phyloP scores from a whole-genome alignment of 768 basidiomycete species.

The Boletus eberwhitei region DNA sequence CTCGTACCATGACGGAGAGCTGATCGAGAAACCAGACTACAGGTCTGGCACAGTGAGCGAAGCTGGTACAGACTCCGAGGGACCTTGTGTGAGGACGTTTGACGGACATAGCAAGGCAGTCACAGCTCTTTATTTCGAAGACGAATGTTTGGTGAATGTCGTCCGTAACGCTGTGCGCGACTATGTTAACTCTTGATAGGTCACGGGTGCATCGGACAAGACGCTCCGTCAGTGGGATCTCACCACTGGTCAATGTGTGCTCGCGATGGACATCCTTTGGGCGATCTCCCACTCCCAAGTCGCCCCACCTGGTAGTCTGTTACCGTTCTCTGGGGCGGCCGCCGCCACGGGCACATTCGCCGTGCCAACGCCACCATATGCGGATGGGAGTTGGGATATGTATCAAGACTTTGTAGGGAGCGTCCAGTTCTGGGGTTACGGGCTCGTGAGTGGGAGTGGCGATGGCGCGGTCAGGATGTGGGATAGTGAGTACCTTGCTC shows the following conservation, averaged over 20 bases:
- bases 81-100: constrained; percentile 62
- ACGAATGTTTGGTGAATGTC: constrained; percentile 76
- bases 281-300: constrained; percentile 88
- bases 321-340: constrained; percentile 50
- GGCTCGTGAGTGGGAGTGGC: constrained; percentile 93
- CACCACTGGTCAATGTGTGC: constrained; percentile 93
- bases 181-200: constrained; percentile 46
- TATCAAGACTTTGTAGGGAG: constrained; percentile 97
- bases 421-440: constrained; percentile 98
- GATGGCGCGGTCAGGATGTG: constrained; percentile 99
- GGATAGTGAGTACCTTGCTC: constrained; percentile 72
- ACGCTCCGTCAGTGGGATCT: constrained; percentile 99
- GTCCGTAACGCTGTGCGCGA: not conserved
- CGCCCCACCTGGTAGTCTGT: constrained; percentile 36
- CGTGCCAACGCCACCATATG: constrained; percentile 81
- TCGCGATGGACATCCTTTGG: constrained; percentile 99
- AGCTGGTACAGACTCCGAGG: constrained; percentile 43
- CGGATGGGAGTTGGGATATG: constrained; percentile 91
- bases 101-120: constrained; percentile 94
- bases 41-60: constrained; percentile 38
- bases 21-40: constrained; percentile 37
- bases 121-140: constrained; percentile 93
- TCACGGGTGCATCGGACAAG: constrained; percentile 97
- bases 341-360: constrained; percentile 66
- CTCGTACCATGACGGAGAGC: constrained; percentile 32